A percentile compares a stretch with the other conserved stretches of the same genome.
Conservation (phyloP, 2,329 filamentous ascomycete species). For the Ilyonectria sp. region DNA sequence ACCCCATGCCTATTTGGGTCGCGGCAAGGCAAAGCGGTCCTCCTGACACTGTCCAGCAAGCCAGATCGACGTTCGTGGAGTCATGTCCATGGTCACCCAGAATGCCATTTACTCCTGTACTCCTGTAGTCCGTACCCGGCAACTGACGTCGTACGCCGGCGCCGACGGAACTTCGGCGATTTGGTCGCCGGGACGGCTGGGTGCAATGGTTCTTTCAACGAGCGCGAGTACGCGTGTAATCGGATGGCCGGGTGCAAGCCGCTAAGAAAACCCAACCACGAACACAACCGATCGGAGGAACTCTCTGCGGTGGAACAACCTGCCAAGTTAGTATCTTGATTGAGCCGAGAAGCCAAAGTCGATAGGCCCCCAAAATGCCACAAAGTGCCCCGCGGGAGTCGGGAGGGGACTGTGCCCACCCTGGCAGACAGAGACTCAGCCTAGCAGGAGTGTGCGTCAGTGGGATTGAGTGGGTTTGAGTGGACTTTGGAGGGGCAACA, state of each 20-base stretch:
- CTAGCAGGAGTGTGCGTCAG: constrained; percentile 14
- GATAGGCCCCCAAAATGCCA: neutral
- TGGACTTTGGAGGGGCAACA: neutral
- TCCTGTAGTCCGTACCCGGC: neutral
- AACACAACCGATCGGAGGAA: constrained; percentile 10
- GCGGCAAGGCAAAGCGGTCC: constrained; percentile 15
- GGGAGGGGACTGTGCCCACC: constrained; percentile 20
- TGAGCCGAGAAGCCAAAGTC: constrained; percentile 12
- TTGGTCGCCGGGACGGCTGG: constrained; percentile 19
- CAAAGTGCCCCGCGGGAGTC: neutral
- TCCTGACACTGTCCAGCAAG: constrained; percentile 20
- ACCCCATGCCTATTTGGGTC: constrained; percentile 15
- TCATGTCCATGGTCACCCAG: constrained; percentile 14
- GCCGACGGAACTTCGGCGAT: constrained; percentile 12
- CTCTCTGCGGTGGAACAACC: constrained; percentile 4
- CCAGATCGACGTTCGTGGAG: constrained; percentile 17
- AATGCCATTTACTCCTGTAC: neutral
- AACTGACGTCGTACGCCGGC: constrained; percentile 40
- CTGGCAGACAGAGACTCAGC: neutral
- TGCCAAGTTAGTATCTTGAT: constrained; percentile 17
- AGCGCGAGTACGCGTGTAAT: constrained; percentile 4
- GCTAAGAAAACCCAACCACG: constrained; percentile 12
- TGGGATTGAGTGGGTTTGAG: constrained; percentile 26
- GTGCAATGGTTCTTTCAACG: constrained; percentile 1
- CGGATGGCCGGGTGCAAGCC: constrained; percentile 6